Percentiles rank a stretch among this genome's conserved stretches.
These are phyloP conservation scores for Dictyostelium firmibasis DNA, from an alignment of 78 protist species.

Conservation along the genomic window DNA sequence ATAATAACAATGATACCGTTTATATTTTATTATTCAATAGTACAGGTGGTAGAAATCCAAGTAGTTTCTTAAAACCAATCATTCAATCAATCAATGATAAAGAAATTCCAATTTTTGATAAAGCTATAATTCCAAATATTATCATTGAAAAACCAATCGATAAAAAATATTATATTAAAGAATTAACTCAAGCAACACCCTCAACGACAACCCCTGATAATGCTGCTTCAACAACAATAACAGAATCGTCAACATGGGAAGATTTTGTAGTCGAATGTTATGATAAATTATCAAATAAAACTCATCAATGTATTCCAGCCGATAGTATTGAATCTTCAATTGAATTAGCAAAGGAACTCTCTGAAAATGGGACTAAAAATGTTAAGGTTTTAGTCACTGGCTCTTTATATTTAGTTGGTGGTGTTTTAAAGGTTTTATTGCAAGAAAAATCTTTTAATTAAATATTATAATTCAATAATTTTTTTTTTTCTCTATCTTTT, in stretches of 20 bases:
- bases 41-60: conserved; percentile 80
- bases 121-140: conserved; percentile 2
- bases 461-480: background rate
- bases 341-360: background rate
- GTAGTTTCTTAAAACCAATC: conserved; percentile 50
- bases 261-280: conserved; percentile 7
- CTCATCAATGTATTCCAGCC: background rate
- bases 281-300: background rate
- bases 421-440: background rate
- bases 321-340: background rate
- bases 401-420: conserved; percentile 74
- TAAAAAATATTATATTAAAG: background rate
- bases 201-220: background rate
- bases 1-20: background rate
- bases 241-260: background rate
- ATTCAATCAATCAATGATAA: background rate
- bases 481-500: background rate
- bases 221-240: background rate
- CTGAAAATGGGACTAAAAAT: conserved; percentile 7
- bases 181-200: background rate
- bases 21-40: conserved; percentile 78
- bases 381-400: conserved; percentile 75
- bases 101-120: conserved; percentile 26
- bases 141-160: background rate
- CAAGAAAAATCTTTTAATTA: background rate